Conservation (phyloP, 192 early-diverging fungal species). For the Coemansia sp. region DNA sequence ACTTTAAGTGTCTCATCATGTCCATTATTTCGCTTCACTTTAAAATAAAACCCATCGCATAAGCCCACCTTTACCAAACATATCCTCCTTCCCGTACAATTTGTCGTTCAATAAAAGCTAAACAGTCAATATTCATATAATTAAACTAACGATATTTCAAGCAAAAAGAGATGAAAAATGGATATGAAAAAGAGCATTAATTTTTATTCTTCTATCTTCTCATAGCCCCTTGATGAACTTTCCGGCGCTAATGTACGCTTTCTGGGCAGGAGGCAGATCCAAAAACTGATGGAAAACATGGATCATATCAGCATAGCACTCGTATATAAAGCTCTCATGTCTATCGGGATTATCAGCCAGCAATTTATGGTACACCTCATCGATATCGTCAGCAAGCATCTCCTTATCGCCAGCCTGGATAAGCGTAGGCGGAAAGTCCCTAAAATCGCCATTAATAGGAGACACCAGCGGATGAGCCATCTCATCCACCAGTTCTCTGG, state of each 20-base stretch:
- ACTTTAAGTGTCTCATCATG: constrained; percentile 94
- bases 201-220: neutral
- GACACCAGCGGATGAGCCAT: constrained; percentile 44
- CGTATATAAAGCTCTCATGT: constrained; percentile 19
- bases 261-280: constrained; percentile 17
- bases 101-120: too few relatives aligned
- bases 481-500: constrained; percentile 21
- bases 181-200: too few relatives aligned
- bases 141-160: too few relatives aligned
- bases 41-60: constrained; percentile 63
- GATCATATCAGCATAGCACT: constrained; percentile 44
- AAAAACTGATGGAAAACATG: constrained; percentile 48
- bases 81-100: too few relatives aligned
- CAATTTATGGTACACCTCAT: constrained; percentile 34
- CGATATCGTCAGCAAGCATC: constrained; percentile 33
- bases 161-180: too few relatives aligned
- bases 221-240: constrained; percentile 31
- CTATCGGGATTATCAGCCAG: constrained; percentile 21
- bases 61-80: too few relatives aligned
- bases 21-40: constrained; percentile 94
- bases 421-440: constrained; percentile 36
- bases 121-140: too few relatives aligned
- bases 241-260: constrained; percentile 24
- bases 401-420: constrained; percentile 47
- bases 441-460: constrained; percentile 38